phyloP scores from a whole-genome alignment of 495 filamentous ascomycete genomes.

The Aspergillus sclerotiicarbonarius region DNA sequence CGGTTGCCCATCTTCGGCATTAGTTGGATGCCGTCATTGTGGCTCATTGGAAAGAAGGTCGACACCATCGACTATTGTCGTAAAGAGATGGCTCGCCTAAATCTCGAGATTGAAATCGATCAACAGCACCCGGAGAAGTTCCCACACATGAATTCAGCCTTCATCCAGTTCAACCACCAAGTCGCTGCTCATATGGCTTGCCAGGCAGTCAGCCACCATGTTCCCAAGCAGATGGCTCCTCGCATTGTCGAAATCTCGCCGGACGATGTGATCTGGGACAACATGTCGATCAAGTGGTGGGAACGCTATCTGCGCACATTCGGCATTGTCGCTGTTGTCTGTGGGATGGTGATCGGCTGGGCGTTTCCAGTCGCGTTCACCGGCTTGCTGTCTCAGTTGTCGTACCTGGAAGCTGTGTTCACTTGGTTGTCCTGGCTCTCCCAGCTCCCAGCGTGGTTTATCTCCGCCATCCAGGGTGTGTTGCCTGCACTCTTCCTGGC shows the following conservation, averaged over 20 bases:
- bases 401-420: slow-evolving; percentile 61
- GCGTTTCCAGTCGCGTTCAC: slow-evolving; percentile 89
- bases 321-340: slow-evolving; percentile 62
- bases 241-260: slow-evolving; percentile 90
- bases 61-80: slow-evolving; percentile 94
- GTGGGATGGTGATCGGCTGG: slow-evolving; percentile 83
- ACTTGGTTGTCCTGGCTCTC: slow-evolving; percentile 70
- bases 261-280: slow-evolving; percentile 94
- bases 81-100: slow-evolving; percentile 81
- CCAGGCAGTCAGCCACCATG: slow-evolving; percentile 85
- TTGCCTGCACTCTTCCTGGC: slow-evolving; percentile 76
- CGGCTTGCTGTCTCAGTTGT: slow-evolving; percentile 73
- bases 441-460: slow-evolving; percentile 57
- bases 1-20: slow-evolving; percentile 74
- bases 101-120: slow-evolving; percentile 89
- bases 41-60: slow-evolving; percentile 82
- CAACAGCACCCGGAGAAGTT: slow-evolving; percentile 84
- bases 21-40: slow-evolving; percentile 80
- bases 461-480: slow-evolving; percentile 80
- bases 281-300: slow-evolving; percentile 98
- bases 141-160: slow-evolving; percentile 95
- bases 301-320: slow-evolving; percentile 75
- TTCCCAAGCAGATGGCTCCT: slow-evolving; percentile 92
- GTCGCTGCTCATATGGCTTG: slow-evolving; percentile 98
- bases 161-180: slow-evolving; percentile 98